Evolutionary conservation across 1,284 basidiomycete species (phyloP).

Genomic region (Garcileccinum viscosum): DNA sequence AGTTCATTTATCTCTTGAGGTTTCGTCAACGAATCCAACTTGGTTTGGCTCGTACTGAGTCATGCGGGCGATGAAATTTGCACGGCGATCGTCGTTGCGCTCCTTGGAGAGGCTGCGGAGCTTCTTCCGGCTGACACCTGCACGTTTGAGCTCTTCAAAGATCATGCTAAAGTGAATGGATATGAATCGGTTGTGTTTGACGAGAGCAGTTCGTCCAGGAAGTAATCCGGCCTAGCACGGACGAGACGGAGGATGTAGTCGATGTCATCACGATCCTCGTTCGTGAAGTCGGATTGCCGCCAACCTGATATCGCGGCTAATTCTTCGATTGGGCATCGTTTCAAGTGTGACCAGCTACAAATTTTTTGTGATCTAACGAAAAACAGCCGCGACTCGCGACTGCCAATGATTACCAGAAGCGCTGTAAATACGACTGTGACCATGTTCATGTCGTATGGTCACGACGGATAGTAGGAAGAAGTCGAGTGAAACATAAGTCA

Average conservation of each 20-base stretch:
- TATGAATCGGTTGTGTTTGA: constrained; percentile 8
- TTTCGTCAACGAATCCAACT: too few relatives aligned
- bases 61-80: too few relatives aligned
- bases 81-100: background rate
- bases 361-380: too few relatives aligned
- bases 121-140: background rate
- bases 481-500: background rate
- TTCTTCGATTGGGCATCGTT: background rate
- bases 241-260: too few relatives aligned
- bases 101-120: background rate
- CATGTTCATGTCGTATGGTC: too few relatives aligned
- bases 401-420: too few relatives aligned
- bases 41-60: too few relatives aligned
- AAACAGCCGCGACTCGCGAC: too few relatives aligned
- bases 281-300: background rate
- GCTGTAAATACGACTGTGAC: too few relatives aligned
- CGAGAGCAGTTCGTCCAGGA: background rate
- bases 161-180: constrained; percentile 31
- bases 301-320: background rate
- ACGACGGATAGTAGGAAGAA: background rate
- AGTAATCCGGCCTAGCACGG: too few relatives aligned
- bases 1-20: background rate
- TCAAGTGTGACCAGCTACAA: too few relatives aligned
- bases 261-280: too few relatives aligned
- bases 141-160: constrained; percentile 35